Evolutionary conservation across 768 basidiomycete genomes (phyloP), one percentile per base, ranked within the genome.

Genomic region (Pisolithus albus): DNA sequence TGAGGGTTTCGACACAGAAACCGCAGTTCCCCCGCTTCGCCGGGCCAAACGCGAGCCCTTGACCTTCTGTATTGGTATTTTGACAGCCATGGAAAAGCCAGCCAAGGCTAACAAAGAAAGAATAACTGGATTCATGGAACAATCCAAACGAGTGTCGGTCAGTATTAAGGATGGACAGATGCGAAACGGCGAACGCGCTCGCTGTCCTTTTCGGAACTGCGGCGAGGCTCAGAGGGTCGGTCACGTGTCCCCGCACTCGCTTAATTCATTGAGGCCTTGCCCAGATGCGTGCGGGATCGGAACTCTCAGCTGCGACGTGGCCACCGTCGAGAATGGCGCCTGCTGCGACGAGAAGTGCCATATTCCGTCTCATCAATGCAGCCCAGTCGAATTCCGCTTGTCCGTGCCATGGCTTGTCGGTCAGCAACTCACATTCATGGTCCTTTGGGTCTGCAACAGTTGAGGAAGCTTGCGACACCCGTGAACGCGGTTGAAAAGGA

Each of bases 381-480:
- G 79, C 84, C 3, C 85, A 88, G 64, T 34, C 5, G 34, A 82
- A 88, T 56, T 76, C 82, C 6, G 66, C 74, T 4, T 92, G 90
- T 60, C 90, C 90, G 5, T 92, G 90, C 61, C 89, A 92, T 71
- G 79, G 84, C n/a, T 38, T 79, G 79, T 57, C 72, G 77, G 18
- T 60, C 78, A 40, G 62, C 73, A 24, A 67, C 70, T 30, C 74
- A 69, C 49, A 30, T 53, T n/a, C 71, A 74, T 47, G 59, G 74
- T 34, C 51, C 39, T 8, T 37, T 54, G 42, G 76, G 80, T 28
- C 61, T 84, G 47, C 79, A 71, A 53, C 84, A 87, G 63, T 67
- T 89, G 56, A 73, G 91, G 56, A 82, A 72, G 64, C 80, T 87
- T 52, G 91, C 91, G 11, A 86, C 86, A 0, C 92, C 92, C 34